phyloP scores from a whole-genome alignment of 441 rosid genomes.

The Brassica balearica region DNA sequence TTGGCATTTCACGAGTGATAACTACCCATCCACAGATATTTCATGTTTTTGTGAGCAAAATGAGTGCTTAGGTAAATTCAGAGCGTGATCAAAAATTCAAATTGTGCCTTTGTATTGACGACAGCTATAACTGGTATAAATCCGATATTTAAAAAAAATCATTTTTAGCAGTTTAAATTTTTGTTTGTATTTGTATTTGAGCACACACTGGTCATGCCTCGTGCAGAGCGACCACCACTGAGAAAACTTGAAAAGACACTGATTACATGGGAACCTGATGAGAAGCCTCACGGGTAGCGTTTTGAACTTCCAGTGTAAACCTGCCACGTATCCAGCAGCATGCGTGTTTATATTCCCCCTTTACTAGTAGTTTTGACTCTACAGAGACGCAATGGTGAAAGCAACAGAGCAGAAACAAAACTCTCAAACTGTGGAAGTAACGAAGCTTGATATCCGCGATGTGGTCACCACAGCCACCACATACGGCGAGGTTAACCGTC shows the following conservation, averaged over 20 bases:
- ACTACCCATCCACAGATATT: slow-evolving; percentile 19
- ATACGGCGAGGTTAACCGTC: slow-evolving; percentile 27
- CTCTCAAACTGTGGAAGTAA: slow-evolving; percentile 18
- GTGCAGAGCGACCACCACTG: slow-evolving; percentile 24
- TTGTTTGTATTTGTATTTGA: slow-evolving; percentile 27
- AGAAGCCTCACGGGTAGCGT: slow-evolving; percentile 42
- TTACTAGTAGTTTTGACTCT: background rate
- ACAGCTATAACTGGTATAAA: slow-evolving; percentile 34
- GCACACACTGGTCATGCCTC: slow-evolving; percentile 28
- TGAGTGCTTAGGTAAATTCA: slow-evolving; percentile 31
- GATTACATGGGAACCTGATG: slow-evolving; percentile 33
- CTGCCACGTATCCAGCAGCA: slow-evolving; percentile 22
- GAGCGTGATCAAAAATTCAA: slow-evolving; percentile 29
- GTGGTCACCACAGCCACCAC: slow-evolving; percentile 23
- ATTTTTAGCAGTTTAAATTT: background rate
- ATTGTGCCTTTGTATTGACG: slow-evolving; percentile 34
- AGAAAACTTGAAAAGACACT: slow-evolving; percentile 30
- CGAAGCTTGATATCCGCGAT: slow-evolving; percentile 33
- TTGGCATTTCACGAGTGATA: slow-evolving; percentile 16
- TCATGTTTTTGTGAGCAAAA: slow-evolving; percentile 31
- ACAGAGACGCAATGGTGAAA: slow-evolving; percentile 47
- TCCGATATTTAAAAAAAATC: background rate
- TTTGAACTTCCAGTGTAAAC: background rate
- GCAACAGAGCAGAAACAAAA: slow-evolving; percentile 46
- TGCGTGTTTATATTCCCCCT: slow-evolving; percentile 12